Evolutionary conservation across 139 green algal species (phyloP).

Genomic region (Tetradesmus lagerheimii): DNA sequence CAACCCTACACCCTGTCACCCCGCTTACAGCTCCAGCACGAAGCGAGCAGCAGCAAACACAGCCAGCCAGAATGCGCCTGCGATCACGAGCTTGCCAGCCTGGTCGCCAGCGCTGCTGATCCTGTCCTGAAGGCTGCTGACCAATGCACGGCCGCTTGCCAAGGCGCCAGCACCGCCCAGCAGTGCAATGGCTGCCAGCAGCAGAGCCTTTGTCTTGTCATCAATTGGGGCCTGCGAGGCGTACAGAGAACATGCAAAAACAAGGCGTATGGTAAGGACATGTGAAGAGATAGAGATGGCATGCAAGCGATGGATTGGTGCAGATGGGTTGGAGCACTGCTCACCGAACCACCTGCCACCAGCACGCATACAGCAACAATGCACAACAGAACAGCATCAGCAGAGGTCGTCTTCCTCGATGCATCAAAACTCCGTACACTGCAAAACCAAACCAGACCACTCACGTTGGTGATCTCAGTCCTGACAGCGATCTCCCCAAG

Average conservation of each 20-base stretch:
- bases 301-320: too few species aligned
- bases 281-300: too few species aligned
- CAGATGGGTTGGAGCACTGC: too few species aligned
- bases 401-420: too few species aligned
- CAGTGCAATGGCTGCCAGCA: conserved; percentile 52
- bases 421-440: too few species aligned
- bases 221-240: conserved; percentile 56
- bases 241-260: too few species aligned
- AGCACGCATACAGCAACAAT: too few species aligned
- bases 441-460: not conserved
- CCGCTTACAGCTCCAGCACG: conserved; percentile 54
- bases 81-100: conserved; percentile 54
- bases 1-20: not conserved
- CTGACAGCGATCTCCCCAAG: conserved; percentile 57
- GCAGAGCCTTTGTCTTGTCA: conserved; percentile 61
- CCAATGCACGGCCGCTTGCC: conserved; percentile 48
- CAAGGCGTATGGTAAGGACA: too few species aligned
- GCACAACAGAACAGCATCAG: too few species aligned
- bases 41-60: conserved; percentile 71
- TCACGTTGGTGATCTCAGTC: conserved; percentile 51
- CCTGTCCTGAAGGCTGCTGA: conserved; percentile 39
- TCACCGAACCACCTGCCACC: too few species aligned
- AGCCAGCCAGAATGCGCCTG: conserved; percentile 68
- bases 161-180: conserved; percentile 53
- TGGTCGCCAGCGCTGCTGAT: conserved; percentile 43